Evolutionary conservation across 139 green algal genomes (phyloP), one percentile per base, ranked within the genome.

Genomic region (Chlorokybus atmophyticus): DNA sequence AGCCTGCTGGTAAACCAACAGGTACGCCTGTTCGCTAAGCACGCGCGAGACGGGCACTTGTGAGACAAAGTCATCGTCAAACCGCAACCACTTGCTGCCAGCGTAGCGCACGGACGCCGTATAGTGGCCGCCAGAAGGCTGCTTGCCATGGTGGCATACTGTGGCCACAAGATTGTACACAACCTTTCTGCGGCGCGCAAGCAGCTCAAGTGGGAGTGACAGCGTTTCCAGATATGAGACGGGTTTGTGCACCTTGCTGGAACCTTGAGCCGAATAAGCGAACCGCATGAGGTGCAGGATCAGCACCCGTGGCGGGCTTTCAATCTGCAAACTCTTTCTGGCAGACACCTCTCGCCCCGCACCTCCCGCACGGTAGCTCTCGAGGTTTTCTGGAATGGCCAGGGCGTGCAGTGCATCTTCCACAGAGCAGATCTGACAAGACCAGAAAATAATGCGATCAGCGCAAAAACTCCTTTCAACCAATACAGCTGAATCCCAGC

Each of bases 271-370:
- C 7, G 26, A 14, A 27, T 68, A 50, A 8, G 28, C 59, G 51
- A 62, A 62, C 28, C 58, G 42, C 40, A 62, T 71, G 49, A 69
- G 47, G 52, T 71, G 62, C 14, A 69, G 62, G n/a, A 69, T 27
- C 4, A 69, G 62, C 39, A 71, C 58, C 25, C 14, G 29, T 14
- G 62, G 62, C 10, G 68, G 50, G 17, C 23, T n/a, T 3, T 32
- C 25, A 27, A 71, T 62, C 10, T 52, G 50, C 0, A 71, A 28
- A 1, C 26, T 28, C 58, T 71, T 71, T 31, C 23, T 55, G 4
- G 62, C 62, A 2, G 47, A 14, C 21, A 71, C 62, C 0, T 59
- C 31, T n/a, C 6, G 51, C 23, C 17, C 17, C 10, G 10, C 10
- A 10, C 17, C 17, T 19, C 10, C 8, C 50, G 24, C 50, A 3